Percentiles rank a stretch among this genome's conserved stretches.
These are phyloP conservation scores for Plasmodium vivax DNA, from an alignment of 169 alveolate species.

Conservation along the genomic window DNA sequence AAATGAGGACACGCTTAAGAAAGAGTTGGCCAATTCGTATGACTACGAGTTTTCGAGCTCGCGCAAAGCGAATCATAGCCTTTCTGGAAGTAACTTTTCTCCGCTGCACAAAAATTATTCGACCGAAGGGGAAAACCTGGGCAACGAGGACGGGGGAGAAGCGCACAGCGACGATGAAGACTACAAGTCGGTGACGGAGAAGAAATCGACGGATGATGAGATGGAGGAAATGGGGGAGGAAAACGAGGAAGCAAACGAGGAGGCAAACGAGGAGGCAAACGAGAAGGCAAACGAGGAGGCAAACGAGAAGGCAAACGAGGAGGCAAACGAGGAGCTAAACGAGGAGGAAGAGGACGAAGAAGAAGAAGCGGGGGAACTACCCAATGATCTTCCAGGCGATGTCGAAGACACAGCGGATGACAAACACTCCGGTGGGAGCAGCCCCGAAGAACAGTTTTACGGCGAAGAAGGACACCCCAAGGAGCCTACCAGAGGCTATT, in stretches of 20 bases:
- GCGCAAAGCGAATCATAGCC: conserved; percentile 28
- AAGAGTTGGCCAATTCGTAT: conserved; percentile 8
- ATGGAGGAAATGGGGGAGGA: neutral
- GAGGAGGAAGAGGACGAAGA: neutral
- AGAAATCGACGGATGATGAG: neutral
- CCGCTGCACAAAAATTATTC: conserved; percentile 2
- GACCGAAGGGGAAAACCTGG: neutral
- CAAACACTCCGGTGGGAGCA: neutral
- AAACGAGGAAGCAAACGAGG: neutral
- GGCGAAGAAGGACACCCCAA: neutral
- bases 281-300: neutral
- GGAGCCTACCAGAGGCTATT: conserved; percentile 1
- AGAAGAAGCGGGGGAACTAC: neutral
- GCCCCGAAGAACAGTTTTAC: neutral
- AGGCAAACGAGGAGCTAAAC: neutral
- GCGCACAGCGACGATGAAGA: conserved; percentile 2
- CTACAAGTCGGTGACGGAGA: neutral
- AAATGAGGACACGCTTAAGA: neutral
- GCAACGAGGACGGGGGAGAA: neutral
- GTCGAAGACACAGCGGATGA: neutral
- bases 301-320: neutral
- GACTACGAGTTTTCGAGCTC: conserved; percentile 16
- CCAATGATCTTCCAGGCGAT: neutral
- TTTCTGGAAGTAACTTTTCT: conserved; percentile 2
- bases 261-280: neutral